phyloP scores from a whole-genome alignment of 208 protist species.

The Sergeia podlipaevii region DNA sequence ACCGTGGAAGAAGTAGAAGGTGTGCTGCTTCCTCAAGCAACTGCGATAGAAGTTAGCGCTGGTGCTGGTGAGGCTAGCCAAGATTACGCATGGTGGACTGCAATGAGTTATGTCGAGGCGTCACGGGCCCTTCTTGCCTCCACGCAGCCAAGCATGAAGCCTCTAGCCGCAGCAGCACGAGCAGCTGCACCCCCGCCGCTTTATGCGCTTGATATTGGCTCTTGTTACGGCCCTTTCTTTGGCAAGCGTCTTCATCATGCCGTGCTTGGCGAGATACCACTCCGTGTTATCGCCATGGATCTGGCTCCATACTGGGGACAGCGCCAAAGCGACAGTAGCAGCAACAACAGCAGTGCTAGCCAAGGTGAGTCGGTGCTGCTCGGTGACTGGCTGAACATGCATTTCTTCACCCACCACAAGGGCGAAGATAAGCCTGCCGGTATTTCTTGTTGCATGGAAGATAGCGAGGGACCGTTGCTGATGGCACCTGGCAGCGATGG shows the following conservation, averaged over 20 bases:
- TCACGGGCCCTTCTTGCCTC: neutral
- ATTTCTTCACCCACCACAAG: conserved; percentile 21
- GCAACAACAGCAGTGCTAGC: conserved; percentile 8
- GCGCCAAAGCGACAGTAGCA: neutral
- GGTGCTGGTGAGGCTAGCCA: no score
- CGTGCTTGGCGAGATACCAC: conserved; percentile 26
- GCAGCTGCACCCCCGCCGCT: conserved; percentile 19
- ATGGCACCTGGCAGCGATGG: no score
- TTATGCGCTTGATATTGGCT: conserved; percentile 69
- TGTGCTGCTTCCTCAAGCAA: no score
- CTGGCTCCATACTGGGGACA: conserved; percentile 43
- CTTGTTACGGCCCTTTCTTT: conserved; percentile 81
- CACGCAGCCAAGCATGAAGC: no score
- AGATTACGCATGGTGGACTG: no score
- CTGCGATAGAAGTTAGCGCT: no score
- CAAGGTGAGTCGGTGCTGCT: conserved; percentile 19
- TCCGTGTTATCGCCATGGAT: conserved; percentile 62
- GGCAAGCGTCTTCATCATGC: conserved; percentile 22
- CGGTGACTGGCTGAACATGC: conserved; percentile 64
- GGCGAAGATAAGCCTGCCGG: neutral
- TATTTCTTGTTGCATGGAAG: no score
- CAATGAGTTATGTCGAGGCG: neutral
- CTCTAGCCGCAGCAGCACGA: conserved; percentile 5
- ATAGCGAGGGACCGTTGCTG: no score
- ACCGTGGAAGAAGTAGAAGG: conserved; percentile 41